Evolutionary conservation across 2,329 filamentous ascomycete genomes (phyloP).

Genomic region (Dothideomycetidae sp.): DNA sequence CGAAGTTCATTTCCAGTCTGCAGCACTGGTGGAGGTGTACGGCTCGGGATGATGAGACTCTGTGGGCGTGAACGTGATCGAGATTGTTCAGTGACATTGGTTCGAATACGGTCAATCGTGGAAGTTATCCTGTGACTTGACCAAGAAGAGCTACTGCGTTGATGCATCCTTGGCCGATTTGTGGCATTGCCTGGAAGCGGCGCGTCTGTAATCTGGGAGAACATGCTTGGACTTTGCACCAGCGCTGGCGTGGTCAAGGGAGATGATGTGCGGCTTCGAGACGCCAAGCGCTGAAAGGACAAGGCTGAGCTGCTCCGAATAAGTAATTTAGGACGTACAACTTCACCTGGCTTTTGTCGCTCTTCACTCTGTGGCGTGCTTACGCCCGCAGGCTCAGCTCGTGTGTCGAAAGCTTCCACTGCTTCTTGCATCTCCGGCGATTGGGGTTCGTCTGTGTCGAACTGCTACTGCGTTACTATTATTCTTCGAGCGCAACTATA

Average conservation of each 20-base stretch:
- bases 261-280: not conserved
- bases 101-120: constrained; percentile 3
- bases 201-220: not conserved
- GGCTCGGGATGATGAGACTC: constrained; percentile 6
- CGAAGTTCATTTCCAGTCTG: not conserved
- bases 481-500: too few species aligned
- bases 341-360: not conserved
- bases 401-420: too few species aligned
- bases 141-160: constrained; percentile 6
- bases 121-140: constrained; percentile 1
- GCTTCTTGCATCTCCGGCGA: too few species aligned
- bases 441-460: too few species aligned
- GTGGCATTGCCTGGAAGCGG: not conserved
- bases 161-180: not conserved
- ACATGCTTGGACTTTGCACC: not conserved
- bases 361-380: not conserved
- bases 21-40: constrained; percentile 4
- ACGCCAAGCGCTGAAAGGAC: not conserved
- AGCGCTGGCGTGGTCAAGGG: not conserved
- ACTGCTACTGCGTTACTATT: too few species aligned
- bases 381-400: too few species aligned
- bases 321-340: not conserved
- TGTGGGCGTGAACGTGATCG: constrained; percentile 3
- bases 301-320: not conserved
- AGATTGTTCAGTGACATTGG: constrained; percentile 1